These are phyloP conservation scores for Pseudogymnoascus sp. DNA, from an alignment of 2,329 filamentous ascomycete species.

Conservation along the genomic window DNA sequence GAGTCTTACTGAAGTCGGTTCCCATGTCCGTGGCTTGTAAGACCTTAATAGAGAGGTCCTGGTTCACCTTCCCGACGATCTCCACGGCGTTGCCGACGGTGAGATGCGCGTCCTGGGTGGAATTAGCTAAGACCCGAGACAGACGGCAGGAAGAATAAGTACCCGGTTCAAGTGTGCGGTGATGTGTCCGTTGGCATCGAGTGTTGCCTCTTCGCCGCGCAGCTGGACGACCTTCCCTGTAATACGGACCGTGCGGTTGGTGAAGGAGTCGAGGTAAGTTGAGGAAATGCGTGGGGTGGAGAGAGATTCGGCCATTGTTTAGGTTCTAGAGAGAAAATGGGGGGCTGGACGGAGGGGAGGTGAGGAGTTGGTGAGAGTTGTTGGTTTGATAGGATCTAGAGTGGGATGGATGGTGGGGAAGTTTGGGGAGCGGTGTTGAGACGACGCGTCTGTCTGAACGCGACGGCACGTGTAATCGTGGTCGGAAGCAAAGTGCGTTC, in stretches of 20 bases:
- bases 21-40: slow-evolving; percentile 65
- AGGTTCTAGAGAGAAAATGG: slow-evolving; percentile 22
- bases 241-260: slow-evolving; percentile 69
- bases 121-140: background rate
- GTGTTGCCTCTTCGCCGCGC: slow-evolving; percentile 68
- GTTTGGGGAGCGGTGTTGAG: background rate
- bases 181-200: slow-evolving; percentile 74
- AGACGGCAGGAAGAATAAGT: slow-evolving; percentile 14
- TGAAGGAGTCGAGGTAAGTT: slow-evolving; percentile 69
- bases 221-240: slow-evolving; percentile 79
- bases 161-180: slow-evolving; percentile 69
- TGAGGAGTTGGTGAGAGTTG: background rate
- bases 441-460: slow-evolving; percentile 3
- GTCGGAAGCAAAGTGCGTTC: no score
- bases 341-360: background rate
- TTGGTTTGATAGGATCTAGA: slow-evolving; percentile 4
- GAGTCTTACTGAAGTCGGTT: slow-evolving; percentile 2
- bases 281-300: slow-evolving; percentile 76
- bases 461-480: background rate
- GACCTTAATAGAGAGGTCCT: slow-evolving; percentile 64
- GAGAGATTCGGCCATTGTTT: slow-evolving; percentile 59
- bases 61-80: slow-evolving; percentile 72
- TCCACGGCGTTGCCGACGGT: slow-evolving; percentile 64
- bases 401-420: slow-evolving; percentile 8
- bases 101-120: slow-evolving; percentile 59